Base-by-base conservation (phyloP, 129 eudicot genomes). In the Tanacetum coccineum region DNA sequence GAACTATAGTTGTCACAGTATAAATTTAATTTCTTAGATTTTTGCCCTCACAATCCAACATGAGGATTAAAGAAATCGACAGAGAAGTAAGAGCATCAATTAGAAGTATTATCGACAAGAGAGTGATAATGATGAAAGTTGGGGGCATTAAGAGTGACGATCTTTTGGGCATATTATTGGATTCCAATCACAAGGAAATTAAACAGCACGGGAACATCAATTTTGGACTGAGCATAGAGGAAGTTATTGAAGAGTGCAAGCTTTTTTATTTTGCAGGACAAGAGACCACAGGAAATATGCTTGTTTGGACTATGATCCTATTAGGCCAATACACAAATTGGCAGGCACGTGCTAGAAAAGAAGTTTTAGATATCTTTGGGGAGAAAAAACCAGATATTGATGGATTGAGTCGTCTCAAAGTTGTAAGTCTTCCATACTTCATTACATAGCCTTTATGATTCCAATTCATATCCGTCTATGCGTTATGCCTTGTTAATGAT, bases 301-400 rank as follows among this genome's bases (percentile, higher is more conserved):
- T 77, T 44, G 63, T 57, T 52, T 77, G 81, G 81, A 70, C 76
- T 17, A 70, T 77, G 76, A 63, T 71, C 71, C 71, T 77, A 64
- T 44, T 77, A 20, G 13, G 73, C 44, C 73, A 57, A 64, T 42
- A 77, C 9, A 7, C 9, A 6, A 49, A 54, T 25, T 77, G 77
- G 81, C 81, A 78, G 20, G 17, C 56, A 39, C 78, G 48, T 30
- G 81, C 76, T 20, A 65, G 81, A n/a, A 70, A 77, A 21, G 81
- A 77, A 70, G 73, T 77, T 13, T 66, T 71, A n/a, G 21, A 28
- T 14, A 59, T 78, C 20, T 50, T 71, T 18, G 70, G 64, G 11
- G 57, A 66, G 13, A 57, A 36, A 18, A 66, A 17, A 42, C 74
- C 77, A 17, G 53, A 71, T 32, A 19, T 63, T 58, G 57, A 66